Conservation (phyloP, 148 eudicot genomes). For the Tetragonia tetragonoides region DNA sequence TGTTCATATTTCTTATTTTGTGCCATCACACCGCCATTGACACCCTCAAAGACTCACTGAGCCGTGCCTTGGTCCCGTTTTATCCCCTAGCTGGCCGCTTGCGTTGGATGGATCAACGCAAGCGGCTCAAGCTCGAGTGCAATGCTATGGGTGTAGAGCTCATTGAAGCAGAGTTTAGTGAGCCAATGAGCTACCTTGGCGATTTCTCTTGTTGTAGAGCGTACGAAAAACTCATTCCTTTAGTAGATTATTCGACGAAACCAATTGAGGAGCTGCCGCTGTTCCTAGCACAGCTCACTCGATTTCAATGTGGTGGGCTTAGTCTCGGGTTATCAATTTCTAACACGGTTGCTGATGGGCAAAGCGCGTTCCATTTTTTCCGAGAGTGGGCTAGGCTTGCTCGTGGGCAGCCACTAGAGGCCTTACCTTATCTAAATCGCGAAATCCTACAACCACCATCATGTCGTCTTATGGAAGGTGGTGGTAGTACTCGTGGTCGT, state of each 20-base stretch:
- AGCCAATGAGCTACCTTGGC: not conserved
- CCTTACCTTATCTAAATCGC: constrained; percentile 20
- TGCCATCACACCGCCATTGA: not conserved
- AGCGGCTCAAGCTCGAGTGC: not conserved
- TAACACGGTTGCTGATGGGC: constrained; percentile 22
- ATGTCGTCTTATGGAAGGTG: too few relatives aligned
- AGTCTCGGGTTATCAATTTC: constrained; percentile 6
- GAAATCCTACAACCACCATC: constrained; percentile 7
- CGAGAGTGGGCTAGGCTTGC: constrained; percentile 25
- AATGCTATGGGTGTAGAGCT: not conserved
- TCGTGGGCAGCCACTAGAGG: not conserved
- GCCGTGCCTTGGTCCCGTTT: constrained; percentile 18
- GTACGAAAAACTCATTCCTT: not conserved
- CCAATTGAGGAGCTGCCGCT: not conserved
- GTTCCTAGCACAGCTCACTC: constrained; percentile 4
- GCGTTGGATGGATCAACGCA: not conserved
- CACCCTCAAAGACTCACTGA: constrained; percentile 12
- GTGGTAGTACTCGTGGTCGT: not conserved
- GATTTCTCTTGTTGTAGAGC: not conserved
- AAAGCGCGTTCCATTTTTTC: constrained; percentile 18
- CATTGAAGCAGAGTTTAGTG: not conserved
- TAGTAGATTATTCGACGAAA: not conserved
- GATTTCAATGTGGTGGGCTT: constrained; percentile 15
- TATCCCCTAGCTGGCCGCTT: constrained; percentile 14
- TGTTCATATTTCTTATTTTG: too few relatives aligned